Base-by-base conservation (phyloP, 108 stramenopile species). In the Pseudonitzschia multistriata region DNA sequence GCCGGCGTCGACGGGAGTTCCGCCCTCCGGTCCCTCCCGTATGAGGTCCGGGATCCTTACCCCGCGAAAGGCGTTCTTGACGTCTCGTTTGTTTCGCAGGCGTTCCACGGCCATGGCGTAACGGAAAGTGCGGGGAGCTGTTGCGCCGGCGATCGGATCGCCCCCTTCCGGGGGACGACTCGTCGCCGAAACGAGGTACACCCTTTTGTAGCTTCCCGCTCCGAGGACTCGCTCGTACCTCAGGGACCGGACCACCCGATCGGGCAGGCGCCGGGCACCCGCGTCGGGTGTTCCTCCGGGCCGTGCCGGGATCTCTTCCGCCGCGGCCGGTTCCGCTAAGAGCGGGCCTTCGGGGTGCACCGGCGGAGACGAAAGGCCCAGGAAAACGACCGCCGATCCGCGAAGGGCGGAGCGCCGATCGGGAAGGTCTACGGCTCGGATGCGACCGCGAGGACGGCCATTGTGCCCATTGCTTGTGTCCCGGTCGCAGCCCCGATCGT, bases 131-230 rank as follows among this genome's bases (percentile, higher is more conserved):
- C 28, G 5, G 37, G 61, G 60, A 62, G 34, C 14, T 0, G 25
- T 62, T 42, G 62, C 71, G 3, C 42, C 65, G 30, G 63, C 71
- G 21, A 36, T 25, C 31, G 40, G 36, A 11, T 55, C 3, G 5
- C 56, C 21, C 0, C 21, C 24, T 25, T 25, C 4, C 13, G 6
- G 29, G 22, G 6, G 11, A 55, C 29, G 27, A 55, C 14, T 53
- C n/a, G 8, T 53, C n/a, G 48, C 21, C 22, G 72, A 73, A 8
- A 73, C 72, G 30, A 57, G 36, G 19, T 73, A 73, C 5, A 73
- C 72, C 5, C 28, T 73, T 35, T 73, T 73, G 72, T 66, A 73
- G 48, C 65, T 66, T 34, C 72, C 72, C 10, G 25, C 21, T 21
- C 72, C 72, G 22, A 73, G 65, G 30, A 66, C 28, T 3, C 34